These are phyloP conservation scores for Hypoxylon trugodes DNA, from an alignment of 495 filamentous ascomycete species.

Conservation along the genomic window DNA sequence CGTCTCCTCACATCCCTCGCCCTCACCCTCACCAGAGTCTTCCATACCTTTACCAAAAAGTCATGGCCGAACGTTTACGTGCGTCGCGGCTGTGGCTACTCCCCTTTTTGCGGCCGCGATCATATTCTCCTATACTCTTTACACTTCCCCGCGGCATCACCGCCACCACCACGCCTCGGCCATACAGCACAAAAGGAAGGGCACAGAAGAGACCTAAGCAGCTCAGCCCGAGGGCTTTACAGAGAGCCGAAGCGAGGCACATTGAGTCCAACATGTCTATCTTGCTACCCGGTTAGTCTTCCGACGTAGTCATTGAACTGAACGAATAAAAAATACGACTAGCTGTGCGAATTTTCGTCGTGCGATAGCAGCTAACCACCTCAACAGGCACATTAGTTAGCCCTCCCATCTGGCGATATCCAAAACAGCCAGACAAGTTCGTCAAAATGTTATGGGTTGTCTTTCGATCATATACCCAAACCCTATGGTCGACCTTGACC, in stretches of 20 bases:
- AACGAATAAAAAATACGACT: too few species aligned
- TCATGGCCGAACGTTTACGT: conserved; percentile 33
- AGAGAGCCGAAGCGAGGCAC: background rate
- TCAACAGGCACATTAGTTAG: conserved; percentile 32
- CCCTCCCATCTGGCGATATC: conserved; percentile 41
- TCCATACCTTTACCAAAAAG: background rate
- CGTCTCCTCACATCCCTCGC: background rate
- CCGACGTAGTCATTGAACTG: background rate
- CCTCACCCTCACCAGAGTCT: background rate
- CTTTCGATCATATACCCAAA: conserved; percentile 6
- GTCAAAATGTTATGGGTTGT: conserved; percentile 32
- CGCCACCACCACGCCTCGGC: conserved; percentile 9
- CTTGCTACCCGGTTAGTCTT: conserved; percentile 30
- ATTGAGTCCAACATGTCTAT: conserved; percentile 12
- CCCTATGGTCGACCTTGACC: conserved; percentile 11
- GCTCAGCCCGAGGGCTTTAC: background rate
- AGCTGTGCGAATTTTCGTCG: too few species aligned
- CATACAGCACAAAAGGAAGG: conserved; percentile 1
- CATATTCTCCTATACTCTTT: conserved; percentile 1
- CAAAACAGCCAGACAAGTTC: conserved; percentile 34
- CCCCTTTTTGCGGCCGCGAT: conserved; percentile 2
- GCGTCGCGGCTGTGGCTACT: conserved; percentile 24
- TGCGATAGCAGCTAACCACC: conserved; percentile 1
- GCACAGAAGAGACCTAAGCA: background rate
- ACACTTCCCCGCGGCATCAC: conserved; percentile 7